Base-by-base conservation (phyloP, 2,329 filamentous ascomycete species). In the Neopestalotiopsis clavispora region DNA sequence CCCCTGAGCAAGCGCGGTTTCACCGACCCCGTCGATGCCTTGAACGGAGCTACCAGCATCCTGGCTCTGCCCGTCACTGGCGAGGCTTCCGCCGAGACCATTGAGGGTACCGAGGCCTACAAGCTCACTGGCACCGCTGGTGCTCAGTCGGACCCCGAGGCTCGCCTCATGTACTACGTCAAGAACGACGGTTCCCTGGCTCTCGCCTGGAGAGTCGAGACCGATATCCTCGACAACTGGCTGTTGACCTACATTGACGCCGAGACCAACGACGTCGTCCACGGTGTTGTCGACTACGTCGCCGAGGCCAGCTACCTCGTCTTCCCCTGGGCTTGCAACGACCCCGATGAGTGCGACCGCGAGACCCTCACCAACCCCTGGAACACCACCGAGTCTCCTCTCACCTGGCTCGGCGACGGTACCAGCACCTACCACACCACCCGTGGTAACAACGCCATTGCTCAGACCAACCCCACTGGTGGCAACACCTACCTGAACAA, bases 171-270 rank as follows among this genome's bases (percentile, higher is more conserved):
- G 49, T 90, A 90, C 77, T 80, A 89, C 57, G 80, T 84, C 72
- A 85, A 84, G 69, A 74, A 79, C 0, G 82, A 87, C 56, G 82
- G 82, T 61, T 78, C 74, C 1, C 79, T 90, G 4, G 81, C 80
- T 6, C 79, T 89, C 23, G 80, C 85, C 0, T 90, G 87, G 88
- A 80, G 87, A 74, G 80, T 90, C 12, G 87, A 90, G 81, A 90
- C 87, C 2, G 86, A 90, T 68, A 77, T 88, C 56, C 69, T 81
- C 9, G 82, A 85, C 69, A 87, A 89, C 78, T 90, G 87, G 87
- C 82, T 90, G n/a, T 76, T 88, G 57, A 85, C 85, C 1, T 90
- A 90, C 72, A 83, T 89, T 40, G 84, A 89, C 65, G 85, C 86
- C 4, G 75, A 77, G 4, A 80, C 80, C 65, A 83, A 82, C 40